These are phyloP conservation scores for Hypholoma sublateritium DNA, from an alignment of 768 basidiomycete genomes.

Conservation along the genomic window DNA sequence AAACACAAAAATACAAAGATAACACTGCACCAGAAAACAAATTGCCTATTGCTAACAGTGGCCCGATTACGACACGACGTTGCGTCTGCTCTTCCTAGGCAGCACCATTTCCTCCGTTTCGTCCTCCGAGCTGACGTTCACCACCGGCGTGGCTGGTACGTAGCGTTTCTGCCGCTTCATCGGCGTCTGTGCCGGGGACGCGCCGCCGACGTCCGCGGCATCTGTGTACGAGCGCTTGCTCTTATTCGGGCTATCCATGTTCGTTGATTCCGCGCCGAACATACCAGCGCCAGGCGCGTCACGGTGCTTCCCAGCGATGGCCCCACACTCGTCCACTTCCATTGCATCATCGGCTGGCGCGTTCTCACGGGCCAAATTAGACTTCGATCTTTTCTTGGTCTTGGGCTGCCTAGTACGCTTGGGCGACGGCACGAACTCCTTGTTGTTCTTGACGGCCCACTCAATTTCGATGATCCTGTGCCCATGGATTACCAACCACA, in stretches of 20 bases:
- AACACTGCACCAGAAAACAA: conserved; percentile 18
- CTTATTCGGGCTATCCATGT: conserved; percentile 38
- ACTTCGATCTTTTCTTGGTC: conserved; percentile 32
- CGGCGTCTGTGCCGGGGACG: conserved; percentile 24
- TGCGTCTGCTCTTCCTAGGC: conserved; percentile 20
- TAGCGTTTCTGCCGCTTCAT: conserved; percentile 32
- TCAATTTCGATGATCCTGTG: conserved; percentile 81
- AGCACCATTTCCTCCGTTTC: conserved; percentile 28
- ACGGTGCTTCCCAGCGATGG: conserved; percentile 15
- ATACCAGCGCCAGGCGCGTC: conserved; percentile 22
- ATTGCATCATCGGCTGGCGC: conserved; percentile 25
- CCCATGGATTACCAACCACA: conserved; percentile 30
- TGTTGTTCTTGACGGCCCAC: conserved; percentile 68
- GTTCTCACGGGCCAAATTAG: conserved; percentile 22
- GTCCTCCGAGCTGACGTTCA: conserved; percentile 27
- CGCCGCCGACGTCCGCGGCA: conserved; percentile 23
- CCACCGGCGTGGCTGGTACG: conserved; percentile 15
- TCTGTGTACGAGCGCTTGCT: conserved; percentile 36
- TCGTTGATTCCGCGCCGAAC: conserved; percentile 46
- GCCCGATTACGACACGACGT: conserved; percentile 11
- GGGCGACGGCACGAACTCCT: conserved; percentile 57
- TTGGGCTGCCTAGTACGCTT: conserved; percentile 43
- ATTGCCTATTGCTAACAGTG: conserved; percentile 1
- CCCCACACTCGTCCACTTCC: conserved; percentile 26
- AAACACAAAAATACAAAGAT: conserved; percentile 20